These are phyloP conservation scores for Simplicillium aogashimaense DNA, from an alignment of 2,329 filamentous ascomycete genomes.

Conservation along the genomic window DNA sequence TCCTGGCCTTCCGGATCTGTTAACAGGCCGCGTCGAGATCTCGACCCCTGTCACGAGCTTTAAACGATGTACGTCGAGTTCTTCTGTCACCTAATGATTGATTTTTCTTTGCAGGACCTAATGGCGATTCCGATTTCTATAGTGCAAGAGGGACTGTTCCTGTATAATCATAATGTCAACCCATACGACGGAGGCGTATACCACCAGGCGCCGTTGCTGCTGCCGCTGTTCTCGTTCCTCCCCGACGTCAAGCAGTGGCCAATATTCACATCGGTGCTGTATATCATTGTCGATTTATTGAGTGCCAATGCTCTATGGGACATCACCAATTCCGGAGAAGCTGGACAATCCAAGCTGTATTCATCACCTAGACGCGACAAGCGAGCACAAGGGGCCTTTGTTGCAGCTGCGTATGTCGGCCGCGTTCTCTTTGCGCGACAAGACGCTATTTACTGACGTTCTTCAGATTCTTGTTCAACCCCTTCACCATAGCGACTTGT, in stretches of 20 bases:
- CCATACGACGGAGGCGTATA: conserved; percentile 90
- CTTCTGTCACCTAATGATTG: background rate
- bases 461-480: conserved; percentile 79
- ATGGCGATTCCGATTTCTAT: conserved; percentile 7
- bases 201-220: conserved; percentile 75
- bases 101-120: background rate
- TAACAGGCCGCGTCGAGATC: conserved; percentile 89
- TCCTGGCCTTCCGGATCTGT: conserved; percentile 70
- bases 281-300: conserved; percentile 69
- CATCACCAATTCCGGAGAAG: conserved; percentile 75
- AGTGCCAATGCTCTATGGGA: conserved; percentile 69
- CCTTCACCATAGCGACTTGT: conserved; percentile 85
- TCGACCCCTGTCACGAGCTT: conserved; percentile 97
- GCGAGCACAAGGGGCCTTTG: conserved; percentile 61
- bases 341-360: conserved; percentile 63
- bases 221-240: conserved; percentile 84
- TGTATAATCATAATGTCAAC: conserved; percentile 93
- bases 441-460: conserved; percentile 3
- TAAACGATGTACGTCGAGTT: conserved; percentile 66
- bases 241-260: conserved; percentile 59
- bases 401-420: conserved; percentile 63
- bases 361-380: conserved; percentile 68
- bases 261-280: conserved; percentile 70
- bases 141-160: conserved; percentile 95
- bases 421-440: background rate